Base-by-base conservation (phyloP, 805 yeast genomes). In the Saccharomycopsis synnaedendra region DNA sequence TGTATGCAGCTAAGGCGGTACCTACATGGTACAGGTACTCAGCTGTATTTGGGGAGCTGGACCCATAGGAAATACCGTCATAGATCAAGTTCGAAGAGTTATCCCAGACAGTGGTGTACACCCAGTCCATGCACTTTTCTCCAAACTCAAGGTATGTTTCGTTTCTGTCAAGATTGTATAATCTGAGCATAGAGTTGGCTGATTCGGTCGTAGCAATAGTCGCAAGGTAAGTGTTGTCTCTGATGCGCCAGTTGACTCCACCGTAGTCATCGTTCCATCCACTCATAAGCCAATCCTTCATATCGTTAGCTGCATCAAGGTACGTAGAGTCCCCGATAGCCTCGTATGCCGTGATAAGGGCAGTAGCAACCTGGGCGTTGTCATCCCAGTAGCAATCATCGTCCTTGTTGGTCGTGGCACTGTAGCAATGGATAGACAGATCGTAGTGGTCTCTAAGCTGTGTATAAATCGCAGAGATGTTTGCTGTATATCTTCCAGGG, bases 1-100 rank as follows among this genome's bases (percentile, higher is more conserved):
- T 60, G 4, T 75, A 68, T 1, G 80, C 75, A 5, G 80, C 72
- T 36, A 81, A 56, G 0, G 85, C 76, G 9, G 81, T 71, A 29
- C 87, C 87, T 9, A 74, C 71, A 63, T 81, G 82, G 60, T 81
- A 81, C 4, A 84, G 71, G 75, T 80, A 77, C 62, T 81, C 79
- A 27, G 29, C 42, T 39, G 66, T 47, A 19, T 57, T 55, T 42
- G 57, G 57, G 8, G 32, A 11, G 5, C 28, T 33, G 10, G 45
- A 4, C 29, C n/a, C 35, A 32, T 65, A 70, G 31, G 41, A 59
- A 50, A 78, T 64, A 34, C 87, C 87, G 60, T 81, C 87, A 61
- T 62, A 64, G 40, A 81, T 71, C 51, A 80, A 67, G 49, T 73
- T 69, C 60, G 78, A 83, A 29, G 58, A 63, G 30, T 67, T 65